Percentiles rank a stretch among this genome's conserved stretches.
Evolutionary conservation across 768 basidiomycete species (phyloP).

Genomic region (Rhodotorula babjevae): DNA sequence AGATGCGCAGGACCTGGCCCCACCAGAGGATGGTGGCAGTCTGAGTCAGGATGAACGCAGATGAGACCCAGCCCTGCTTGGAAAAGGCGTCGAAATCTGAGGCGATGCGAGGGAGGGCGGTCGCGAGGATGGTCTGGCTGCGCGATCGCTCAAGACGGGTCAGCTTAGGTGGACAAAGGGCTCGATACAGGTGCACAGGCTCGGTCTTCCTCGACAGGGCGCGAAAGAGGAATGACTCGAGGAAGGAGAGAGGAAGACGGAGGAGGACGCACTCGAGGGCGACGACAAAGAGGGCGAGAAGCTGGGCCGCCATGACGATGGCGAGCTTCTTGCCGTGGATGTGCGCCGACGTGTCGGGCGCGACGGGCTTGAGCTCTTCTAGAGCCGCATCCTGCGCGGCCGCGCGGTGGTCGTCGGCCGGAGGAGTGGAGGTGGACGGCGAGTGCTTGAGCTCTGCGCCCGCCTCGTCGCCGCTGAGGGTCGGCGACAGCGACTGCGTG

Average conservation of each 20-base stretch:
- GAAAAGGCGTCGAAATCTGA: conserved; percentile 45
- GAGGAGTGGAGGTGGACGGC: too few species aligned
- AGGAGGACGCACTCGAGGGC: conserved; percentile 27
- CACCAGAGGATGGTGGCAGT: conserved; percentile 43
- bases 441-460: too few species aligned
- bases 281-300: conserved; percentile 19
- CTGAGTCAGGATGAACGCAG: conserved; percentile 44
- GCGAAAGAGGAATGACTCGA: too few species aligned
- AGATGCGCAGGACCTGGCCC: conserved; percentile 46
- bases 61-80: conserved; percentile 44
- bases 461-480: too few species aligned
- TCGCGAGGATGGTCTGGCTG: conserved; percentile 47
- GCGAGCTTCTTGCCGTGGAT: conserved; percentile 30
- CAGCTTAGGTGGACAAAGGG: too few species aligned
- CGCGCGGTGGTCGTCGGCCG: too few species aligned
- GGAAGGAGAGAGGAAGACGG: not conserved
- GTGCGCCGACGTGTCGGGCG: not conserved
- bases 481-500: too few species aligned
- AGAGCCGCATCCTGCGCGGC: too few species aligned
- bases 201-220: too few species aligned
- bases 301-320: conserved; percentile 31
- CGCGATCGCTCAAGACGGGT: not conserved
- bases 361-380: too few species aligned
- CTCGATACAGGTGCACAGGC: too few species aligned
- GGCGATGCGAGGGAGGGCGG: conserved; percentile 40